phyloP scores from a whole-genome alignment of 2,329 filamentous ascomycete genomes.

The Zasmidium citrigriseum region DNA sequence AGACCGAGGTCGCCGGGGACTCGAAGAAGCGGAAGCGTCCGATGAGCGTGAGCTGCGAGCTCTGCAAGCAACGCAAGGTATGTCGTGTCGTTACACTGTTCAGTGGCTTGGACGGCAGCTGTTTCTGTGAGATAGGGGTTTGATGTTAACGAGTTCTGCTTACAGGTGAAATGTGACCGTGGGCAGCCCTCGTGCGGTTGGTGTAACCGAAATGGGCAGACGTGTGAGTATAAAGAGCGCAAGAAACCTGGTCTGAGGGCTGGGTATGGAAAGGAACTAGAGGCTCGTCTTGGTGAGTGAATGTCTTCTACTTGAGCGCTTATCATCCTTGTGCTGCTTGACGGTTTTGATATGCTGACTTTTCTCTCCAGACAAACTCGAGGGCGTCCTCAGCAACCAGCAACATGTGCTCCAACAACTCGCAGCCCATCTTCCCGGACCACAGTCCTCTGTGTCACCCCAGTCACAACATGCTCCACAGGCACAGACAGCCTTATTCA shows the following conservation, averaged over 20 bases:
- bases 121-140: not conserved
- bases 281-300: slow-evolving; percentile 54
- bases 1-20: slow-evolving; percentile 29
- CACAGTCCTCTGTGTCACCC: slow-evolving; percentile 16
- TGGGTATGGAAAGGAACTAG: slow-evolving; percentile 61
- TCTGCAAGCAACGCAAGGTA: slow-evolving; percentile 80
- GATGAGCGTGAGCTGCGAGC: slow-evolving; percentile 61
- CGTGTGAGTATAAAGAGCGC: slow-evolving; percentile 69
- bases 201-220: slow-evolving; percentile 67
- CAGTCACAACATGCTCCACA: slow-evolving; percentile 45
- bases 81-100: slow-evolving; percentile 19
- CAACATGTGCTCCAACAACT: slow-evolving; percentile 50
- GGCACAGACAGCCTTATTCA: slow-evolving; percentile 48
- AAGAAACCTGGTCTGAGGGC: slow-evolving; percentile 65
- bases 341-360: not conserved
- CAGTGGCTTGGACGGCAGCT: not conserved
- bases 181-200: slow-evolving; percentile 74
- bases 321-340: not conserved
- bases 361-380: slow-evolving; percentile 44
- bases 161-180: slow-evolving; percentile 67
- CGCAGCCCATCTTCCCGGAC: slow-evolving; percentile 26
- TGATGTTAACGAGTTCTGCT: slow-evolving; percentile 6
- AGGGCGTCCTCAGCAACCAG: slow-evolving; percentile 46
- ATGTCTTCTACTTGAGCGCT: not conserved
- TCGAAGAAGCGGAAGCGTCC: slow-evolving; percentile 51